Percentiles rank a stretch among this genome's conserved stretches.
Conservation (phyloP, 2,329 filamentous ascomycete species). For the Pseudogymnoascus sp. region DNA sequence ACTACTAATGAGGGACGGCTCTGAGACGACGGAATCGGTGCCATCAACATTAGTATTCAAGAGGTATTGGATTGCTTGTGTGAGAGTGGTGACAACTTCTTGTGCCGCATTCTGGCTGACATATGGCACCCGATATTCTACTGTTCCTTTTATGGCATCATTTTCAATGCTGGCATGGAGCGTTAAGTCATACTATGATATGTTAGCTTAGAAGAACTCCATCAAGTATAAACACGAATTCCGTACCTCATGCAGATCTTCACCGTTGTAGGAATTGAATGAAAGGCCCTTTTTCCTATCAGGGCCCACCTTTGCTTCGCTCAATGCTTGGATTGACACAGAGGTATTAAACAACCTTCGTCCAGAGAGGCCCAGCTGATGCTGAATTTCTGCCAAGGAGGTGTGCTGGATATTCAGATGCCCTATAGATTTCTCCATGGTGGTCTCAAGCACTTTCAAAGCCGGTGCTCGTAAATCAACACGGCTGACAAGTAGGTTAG, state of each 20-base stretch:
- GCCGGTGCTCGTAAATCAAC: constrained; percentile 14
- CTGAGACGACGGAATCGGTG: background rate
- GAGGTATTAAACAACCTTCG: constrained; percentile 22
- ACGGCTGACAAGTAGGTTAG: constrained; percentile 33
- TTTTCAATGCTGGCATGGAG: constrained; percentile 4
- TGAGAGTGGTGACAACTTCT: background rate
- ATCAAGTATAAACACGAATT: background rate
- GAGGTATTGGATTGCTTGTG: background rate
- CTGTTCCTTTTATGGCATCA: background rate
- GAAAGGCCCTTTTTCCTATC: background rate
- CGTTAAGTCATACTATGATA: constrained; percentile 9
- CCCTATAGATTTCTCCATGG: constrained; percentile 21
- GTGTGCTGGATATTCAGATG: constrained; percentile 31
- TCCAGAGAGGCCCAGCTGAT: constrained; percentile 15
- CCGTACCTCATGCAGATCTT: constrained; percentile 9
- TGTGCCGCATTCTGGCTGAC: background rate
- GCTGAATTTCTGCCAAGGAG: constrained; percentile 37
- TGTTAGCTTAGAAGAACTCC: background rate
- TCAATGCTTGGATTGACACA: constrained; percentile 15
- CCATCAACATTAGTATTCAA: background rate
- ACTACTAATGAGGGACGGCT: background rate
- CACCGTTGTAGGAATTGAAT: background rate
- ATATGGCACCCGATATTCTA: constrained; percentile 1
- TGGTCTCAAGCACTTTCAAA: constrained; percentile 4
- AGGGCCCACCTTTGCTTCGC: background rate